Percentiles rank a stretch among this genome's conserved stretches.
Evolutionary conservation across 495 filamentous ascomycete species (phyloP).

Genomic region (Haplographium delicatum): DNA sequence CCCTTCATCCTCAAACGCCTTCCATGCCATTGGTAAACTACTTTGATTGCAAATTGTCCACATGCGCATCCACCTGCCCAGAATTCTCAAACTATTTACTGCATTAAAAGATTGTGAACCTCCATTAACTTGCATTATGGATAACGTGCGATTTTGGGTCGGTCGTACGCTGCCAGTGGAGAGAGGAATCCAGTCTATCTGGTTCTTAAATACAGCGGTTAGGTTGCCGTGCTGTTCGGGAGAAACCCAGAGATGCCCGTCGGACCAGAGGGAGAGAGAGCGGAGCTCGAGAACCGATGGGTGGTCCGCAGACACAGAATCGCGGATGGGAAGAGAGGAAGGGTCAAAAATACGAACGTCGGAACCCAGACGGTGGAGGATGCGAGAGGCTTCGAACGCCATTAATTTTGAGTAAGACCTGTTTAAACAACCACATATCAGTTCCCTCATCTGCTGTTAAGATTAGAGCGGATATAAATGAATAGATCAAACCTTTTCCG

Average conservation of each 20-base stretch:
- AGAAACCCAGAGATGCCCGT: constrained; percentile 64
- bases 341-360: constrained; percentile 66
- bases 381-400: constrained; percentile 54
- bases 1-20: constrained; percentile 52
- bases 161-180: constrained; percentile 58
- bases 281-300: constrained; percentile 63
- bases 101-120: constrained; percentile 70
- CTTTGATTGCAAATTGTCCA: constrained; percentile 68
- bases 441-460: too few species aligned
- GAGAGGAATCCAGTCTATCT: constrained; percentile 72
- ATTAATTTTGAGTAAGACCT: constrained; percentile 59
- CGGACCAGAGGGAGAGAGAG: constrained; percentile 59
- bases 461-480: too few species aligned
- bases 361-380: constrained; percentile 62
- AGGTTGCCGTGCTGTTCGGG: constrained; percentile 69
- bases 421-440: background rate
- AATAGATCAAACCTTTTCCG: constrained; percentile 46
- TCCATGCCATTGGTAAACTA: constrained; percentile 60
- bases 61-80: constrained; percentile 77
- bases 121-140: constrained; percentile 60
- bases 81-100: constrained; percentile 63
- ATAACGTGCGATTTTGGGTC: constrained; percentile 63
- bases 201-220: constrained; percentile 70
- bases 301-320: constrained; percentile 53
- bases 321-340: constrained; percentile 55